These are phyloP conservation scores for Paecilomyces fulvus DNA, from an alignment of 2,329 filamentous ascomycete species.

Conservation along the genomic window DNA sequence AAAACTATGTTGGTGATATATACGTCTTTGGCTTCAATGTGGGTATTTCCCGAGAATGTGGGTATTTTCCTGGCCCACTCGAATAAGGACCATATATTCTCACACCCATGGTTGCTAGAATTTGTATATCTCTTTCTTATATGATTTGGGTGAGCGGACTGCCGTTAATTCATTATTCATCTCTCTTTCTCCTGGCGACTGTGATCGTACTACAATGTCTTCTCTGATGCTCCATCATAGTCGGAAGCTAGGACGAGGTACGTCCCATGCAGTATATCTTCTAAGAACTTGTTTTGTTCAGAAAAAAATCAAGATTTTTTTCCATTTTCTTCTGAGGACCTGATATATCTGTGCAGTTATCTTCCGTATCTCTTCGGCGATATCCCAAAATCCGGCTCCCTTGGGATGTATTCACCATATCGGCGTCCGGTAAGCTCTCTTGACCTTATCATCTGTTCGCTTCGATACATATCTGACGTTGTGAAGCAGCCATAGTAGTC, in stretches of 20 bases:
- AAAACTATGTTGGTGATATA: not conserved
- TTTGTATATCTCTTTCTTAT: not conserved
- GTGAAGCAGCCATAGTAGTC: not conserved
- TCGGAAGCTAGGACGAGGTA: not conserved
- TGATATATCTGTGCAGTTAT: not conserved
- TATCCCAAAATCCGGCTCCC: not conserved
- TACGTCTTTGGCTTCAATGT: not conserved
- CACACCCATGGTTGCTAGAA: not conserved
- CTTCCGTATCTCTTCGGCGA: not conserved
- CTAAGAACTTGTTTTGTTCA: not conserved
- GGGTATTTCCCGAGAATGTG: not conserved
- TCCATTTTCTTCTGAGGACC: not conserved
- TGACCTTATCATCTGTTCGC: not conserved
- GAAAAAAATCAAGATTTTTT: not conserved
- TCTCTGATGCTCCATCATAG: not conserved
- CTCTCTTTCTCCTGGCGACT: not conserved
- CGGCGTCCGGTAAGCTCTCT: not conserved
- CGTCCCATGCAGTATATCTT: not conserved
- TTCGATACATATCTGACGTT: not conserved
- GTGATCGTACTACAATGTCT: not conserved
- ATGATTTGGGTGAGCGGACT: not conserved
- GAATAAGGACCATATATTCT: not conserved
- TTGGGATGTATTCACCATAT: not conserved
- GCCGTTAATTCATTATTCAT: not conserved
- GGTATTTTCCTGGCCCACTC: not conserved